Base-by-base conservation (phyloP, 208 protist genomes). In the Acanthamoeba sp. region DNA sequence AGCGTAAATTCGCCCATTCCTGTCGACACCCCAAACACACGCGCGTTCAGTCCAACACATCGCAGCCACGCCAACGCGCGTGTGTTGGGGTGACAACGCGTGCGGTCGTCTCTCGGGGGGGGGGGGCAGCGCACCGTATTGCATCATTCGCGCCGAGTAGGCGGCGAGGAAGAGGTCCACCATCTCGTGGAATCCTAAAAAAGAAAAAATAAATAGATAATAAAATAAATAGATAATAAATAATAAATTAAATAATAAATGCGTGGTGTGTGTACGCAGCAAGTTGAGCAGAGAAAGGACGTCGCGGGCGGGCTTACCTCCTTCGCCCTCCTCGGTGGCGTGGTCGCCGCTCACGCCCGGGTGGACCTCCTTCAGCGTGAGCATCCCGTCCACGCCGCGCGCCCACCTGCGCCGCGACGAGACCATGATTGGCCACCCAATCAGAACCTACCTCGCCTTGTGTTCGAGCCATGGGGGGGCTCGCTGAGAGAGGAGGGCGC, bases 91-190 rank as follows among this genome's bases (percentile, higher is more conserved):
- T n/a, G n/a, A n/a, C n/a, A n/a, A n/a, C n/a, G n/a, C n/a, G n/a
- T n/a, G n/a, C n/a, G n/a, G n/a, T n/a, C n/a, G n/a, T n/a, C n/a
- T n/a, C n/a, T n/a, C n/a, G n/a, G n/a, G n/a, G n/a, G n/a, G n/a
- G n/a, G n/a, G n/a, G n/a, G n/a, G 42, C 42, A 3, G 9, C 24
- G 24, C n/a, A 50, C 73, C 73, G n/a, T 50, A 82, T 29, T 82
- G 73, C 73, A 82, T 82, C 73, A 82, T 16, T 2, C 73, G 14
- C 34, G 73, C 45, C 38, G 73, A 82, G 20, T 82, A 82, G 38
- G 73, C 73, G 36, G 73, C 73, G 20, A 82, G 73, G 73, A 82
- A 82, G 36, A 82, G 38, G 73, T 82, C 73, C 73, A 82, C 38
- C 73, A 82, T 82, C 40, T 82, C 73, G n/a, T 82, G 34, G 22